Evolutionary conservation across 2,329 filamentous ascomycete species (phyloP), one percentile per base, ranked within the genome.

Genomic region (Cryoendolithus antarcticus): DNA sequence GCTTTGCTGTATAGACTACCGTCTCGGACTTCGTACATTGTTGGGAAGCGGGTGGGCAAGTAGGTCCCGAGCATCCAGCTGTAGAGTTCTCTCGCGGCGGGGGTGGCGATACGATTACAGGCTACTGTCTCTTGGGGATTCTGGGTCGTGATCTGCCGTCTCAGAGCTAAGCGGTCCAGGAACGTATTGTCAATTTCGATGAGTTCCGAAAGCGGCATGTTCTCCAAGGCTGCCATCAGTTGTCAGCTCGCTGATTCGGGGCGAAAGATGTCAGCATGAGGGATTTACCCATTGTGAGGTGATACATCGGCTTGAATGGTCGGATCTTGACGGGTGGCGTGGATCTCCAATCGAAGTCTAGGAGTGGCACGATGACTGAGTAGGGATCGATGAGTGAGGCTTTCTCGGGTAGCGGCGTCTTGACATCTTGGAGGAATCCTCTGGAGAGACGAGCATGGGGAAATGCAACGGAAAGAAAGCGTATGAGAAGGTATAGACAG

Each of bases 111-210:
- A 1, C 57, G 48, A 34, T 59, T 63, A 31, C 47, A 53, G 28
- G 55, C 61, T 2, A 66, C 42, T 1, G 63, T 59, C 37, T 69
- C 62, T 37, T 60, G 48, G 6, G 53, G 51, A 37, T 74, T 58
- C 6, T 65, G 50, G 6, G 53, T 36, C 27, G 78, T 63, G 9
- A 74, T 54, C 4, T 60, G 40, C 9, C 62, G 59, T 2, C 76
- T 71, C 19, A 74, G 57, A 1, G 55, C 38, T 35, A 78, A 61
- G 11, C 74, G 68, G 1, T 64, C 53, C 12, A 62, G 56, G 52
- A 78, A 79, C 6, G 69, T 77, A 30, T 70, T 69, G 57, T 80
- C 75, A 56, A 79, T 71, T 11, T 58, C 63, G 30, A 80, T 58
- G 10, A 79, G 63, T 7, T 74, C 65, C n/a, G 69, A 72, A 1